Evolutionary conservation across 768 basidiomycete species (phyloP).

Genomic region (Kondoa subrosea): DNA sequence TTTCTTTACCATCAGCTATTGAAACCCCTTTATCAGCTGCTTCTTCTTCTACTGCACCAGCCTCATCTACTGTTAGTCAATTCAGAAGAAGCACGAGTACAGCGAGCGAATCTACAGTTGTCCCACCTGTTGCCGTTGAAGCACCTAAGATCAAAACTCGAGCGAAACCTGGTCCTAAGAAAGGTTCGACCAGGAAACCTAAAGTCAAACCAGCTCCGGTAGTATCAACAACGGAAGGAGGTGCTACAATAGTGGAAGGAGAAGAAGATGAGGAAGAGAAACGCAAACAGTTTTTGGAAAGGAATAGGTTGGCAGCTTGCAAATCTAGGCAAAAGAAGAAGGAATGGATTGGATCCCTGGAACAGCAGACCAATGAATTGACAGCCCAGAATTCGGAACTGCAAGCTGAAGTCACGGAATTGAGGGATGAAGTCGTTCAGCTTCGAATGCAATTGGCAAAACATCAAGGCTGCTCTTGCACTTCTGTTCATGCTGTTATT

Average conservation of each 20-base stretch:
- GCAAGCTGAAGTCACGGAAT: constrained; percentile 16
- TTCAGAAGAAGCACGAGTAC: background rate
- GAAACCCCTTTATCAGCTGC: background rate
- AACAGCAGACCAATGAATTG: constrained; percentile 19
- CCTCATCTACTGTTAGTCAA: background rate
- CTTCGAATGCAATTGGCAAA: too few species aligned
- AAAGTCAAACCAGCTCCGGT: background rate
- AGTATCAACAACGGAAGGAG: background rate
- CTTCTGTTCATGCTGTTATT: background rate
- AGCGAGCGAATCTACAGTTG: background rate
- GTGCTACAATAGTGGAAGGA: background rate
- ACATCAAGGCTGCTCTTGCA: background rate
- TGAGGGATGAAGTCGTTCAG: constrained; percentile 18
- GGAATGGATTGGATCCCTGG: constrained; percentile 20
- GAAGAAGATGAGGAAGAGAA: constrained; percentile 15
- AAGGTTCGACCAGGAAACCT: background rate
- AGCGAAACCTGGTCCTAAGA: background rate
- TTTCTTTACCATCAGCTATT: background rate
- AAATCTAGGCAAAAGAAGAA: constrained; percentile 27
- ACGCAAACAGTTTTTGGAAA: constrained; percentile 22
- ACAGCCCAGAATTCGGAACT: constrained; percentile 17
- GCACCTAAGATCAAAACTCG: background rate
- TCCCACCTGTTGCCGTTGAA: background rate
- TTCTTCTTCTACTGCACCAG: background rate
- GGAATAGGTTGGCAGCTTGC: constrained; percentile 25